A percentile compares a stretch with the other conserved stretches of the same genome.
These are phyloP conservation scores for Gossypium arboreum DNA, from an alignment of 345 rosid species.

Conservation along the genomic window DNA sequence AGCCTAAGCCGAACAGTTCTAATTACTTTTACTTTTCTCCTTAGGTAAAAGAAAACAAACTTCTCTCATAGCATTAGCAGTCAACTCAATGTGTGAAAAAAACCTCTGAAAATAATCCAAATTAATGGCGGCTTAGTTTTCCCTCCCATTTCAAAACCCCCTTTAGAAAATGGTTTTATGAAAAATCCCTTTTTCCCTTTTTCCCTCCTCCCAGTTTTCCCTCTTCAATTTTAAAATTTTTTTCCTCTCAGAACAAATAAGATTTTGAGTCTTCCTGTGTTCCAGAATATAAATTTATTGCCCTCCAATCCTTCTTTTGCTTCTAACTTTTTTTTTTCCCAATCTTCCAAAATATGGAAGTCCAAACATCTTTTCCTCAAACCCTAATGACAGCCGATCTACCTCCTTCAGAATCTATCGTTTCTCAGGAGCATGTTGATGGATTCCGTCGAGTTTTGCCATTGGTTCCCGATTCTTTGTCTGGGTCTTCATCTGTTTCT, in stretches of 20 bases:
- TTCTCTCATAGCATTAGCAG: no score
- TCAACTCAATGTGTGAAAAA: no score
- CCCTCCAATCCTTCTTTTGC: no score
- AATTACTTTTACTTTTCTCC: no score
- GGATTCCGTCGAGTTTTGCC: not conserved
- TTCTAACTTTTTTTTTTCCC: not conserved
- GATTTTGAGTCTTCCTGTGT: not conserved
- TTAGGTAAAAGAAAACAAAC: no score
- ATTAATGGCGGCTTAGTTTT: constrained; percentile 26
- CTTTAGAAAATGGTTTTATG: not conserved
- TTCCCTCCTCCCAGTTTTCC: not conserved
- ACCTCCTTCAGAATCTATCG: not conserved
- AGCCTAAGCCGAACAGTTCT: no score
- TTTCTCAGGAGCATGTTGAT: not conserved
- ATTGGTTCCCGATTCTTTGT: not conserved
- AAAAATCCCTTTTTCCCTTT: not conserved
- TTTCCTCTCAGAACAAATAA: not conserved
- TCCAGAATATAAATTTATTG: not conserved
- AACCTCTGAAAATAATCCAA: not conserved
- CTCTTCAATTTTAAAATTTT: not conserved
- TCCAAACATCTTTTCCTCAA: not conserved
- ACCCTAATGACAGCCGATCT: not conserved
- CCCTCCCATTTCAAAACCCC: constrained; percentile 24
- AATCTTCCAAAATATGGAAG: not conserved
- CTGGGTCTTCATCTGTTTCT: not conserved